Base-by-base conservation (phyloP, 2,329 filamentous ascomycete genomes). In the Mycocentrospora acerina region DNA sequence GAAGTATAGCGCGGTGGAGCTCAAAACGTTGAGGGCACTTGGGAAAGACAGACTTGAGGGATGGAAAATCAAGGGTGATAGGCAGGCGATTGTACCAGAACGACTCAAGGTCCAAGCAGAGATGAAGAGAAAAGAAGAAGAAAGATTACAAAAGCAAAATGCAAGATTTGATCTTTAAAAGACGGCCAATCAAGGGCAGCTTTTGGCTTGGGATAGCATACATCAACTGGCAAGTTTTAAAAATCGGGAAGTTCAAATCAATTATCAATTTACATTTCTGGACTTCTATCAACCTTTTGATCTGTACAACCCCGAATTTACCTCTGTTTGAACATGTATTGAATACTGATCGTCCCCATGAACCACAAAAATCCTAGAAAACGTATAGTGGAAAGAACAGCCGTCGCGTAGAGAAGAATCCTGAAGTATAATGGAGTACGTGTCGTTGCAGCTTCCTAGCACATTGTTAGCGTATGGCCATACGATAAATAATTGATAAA, bases 1-100 rank as follows among this genome's bases (percentile, higher is more conserved):
- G 0, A 46, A 71, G 11, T 82, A 80, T 53, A 80, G 74, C 46
- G 64, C 77, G 15, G 78, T 82, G 4, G 79, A 82, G 67, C 64
- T 60, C 51, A 74, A 76, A 52, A 82, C 80, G 3, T 56, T 82
- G 53, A 63, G 54, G 27, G 73, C 70, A 10, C 57, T 82, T 1
- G 74, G 74, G 0, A 69, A 59, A 48, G 70, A 75, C 13, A 68
- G 66, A 14, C 52, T 82, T 32, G 59, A 61, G 11, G 77, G 70
- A 1, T 83, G 80, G 79, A 70, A 67, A 61, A 77, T 78, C 30
- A 69, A 70, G 9, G 68, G 48, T 7, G 66, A 72, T 18, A 70
- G 79, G 43, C 76, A 81, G 59, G 34, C 37, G 2, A 63, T 82
- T 11, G 64, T 81, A 2, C 79, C 76, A 0, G 71, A 74, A 47